A percentile compares a stretch with the other conserved stretches of the same genome.
Conservation (phyloP, 345 rosid genomes). For the Hibiscus mutabilis region DNA sequence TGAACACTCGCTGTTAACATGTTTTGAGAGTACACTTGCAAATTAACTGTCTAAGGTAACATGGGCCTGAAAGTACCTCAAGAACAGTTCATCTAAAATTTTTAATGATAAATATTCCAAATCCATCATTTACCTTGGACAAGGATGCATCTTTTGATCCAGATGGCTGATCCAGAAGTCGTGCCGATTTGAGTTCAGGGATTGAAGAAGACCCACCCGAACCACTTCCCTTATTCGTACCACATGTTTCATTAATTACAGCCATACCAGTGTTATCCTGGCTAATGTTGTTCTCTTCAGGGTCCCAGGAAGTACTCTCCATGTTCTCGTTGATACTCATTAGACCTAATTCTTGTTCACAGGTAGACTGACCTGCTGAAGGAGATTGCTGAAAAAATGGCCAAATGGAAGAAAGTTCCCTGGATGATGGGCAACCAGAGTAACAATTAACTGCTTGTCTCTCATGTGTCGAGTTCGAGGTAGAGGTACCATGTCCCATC, state of each 20-base stretch:
- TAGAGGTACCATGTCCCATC: constrained; percentile 57
- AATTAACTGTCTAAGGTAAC: background rate
- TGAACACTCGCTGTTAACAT: background rate
- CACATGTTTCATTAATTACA: constrained; percentile 17
- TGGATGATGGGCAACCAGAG: constrained; percentile 91
- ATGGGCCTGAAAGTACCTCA: background rate
- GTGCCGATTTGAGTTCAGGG: constrained; percentile 37
- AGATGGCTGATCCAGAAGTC: constrained; percentile 30
- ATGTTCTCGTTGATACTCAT: constrained; percentile 70
- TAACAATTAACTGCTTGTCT: constrained; percentile 75
- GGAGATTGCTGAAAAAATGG: constrained; percentile 54
- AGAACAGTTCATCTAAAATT: background rate
- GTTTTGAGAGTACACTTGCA: background rate
- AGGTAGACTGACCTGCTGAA: constrained; percentile 44
- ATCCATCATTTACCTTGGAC: constrained; percentile 46
- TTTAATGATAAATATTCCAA: background rate
- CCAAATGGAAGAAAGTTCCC: constrained; percentile 89
- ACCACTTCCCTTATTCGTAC: constrained; percentile 28
- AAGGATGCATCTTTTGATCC: constrained; percentile 34
- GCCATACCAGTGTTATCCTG: constrained; percentile 29
- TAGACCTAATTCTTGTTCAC: constrained; percentile 76
- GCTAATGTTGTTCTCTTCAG: constrained; percentile 26
- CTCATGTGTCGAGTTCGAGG: constrained; percentile 48
- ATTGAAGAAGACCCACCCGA: constrained; percentile 30
- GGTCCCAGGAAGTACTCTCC: constrained; percentile 20